These are phyloP conservation scores for Elaeis guineensis DNA, from an alignment of 176 grass and related monocot genomes.

Conservation along the genomic window DNA sequence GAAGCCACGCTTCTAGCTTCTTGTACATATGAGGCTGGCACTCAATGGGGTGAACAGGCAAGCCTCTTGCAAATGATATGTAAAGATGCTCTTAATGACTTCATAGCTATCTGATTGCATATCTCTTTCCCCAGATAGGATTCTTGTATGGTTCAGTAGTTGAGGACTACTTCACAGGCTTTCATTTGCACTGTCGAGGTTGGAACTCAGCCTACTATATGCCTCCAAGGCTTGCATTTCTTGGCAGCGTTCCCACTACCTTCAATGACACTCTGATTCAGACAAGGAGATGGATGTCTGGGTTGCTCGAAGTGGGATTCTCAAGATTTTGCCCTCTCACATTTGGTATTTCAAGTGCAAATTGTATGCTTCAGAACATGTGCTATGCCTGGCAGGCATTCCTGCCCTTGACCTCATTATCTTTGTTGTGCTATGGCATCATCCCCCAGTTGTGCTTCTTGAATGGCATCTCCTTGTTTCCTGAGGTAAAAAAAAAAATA, in stretches of 20 bases:
- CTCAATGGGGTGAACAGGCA: constrained; percentile 40
- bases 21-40: constrained; percentile 36
- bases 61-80: neutral
- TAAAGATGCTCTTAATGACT: no score
- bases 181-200: constrained; percentile 40
- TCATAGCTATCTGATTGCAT: no score
- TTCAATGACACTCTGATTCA: constrained; percentile 55
- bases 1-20: constrained; percentile 11
- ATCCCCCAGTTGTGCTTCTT: constrained; percentile 44
- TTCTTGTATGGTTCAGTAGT: constrained; percentile 54
- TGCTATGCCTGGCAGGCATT: constrained; percentile 33
- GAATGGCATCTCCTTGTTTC: constrained; percentile 27
- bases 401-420: constrained; percentile 21
- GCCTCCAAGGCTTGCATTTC: constrained; percentile 36
- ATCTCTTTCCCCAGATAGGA: constrained; percentile 21
- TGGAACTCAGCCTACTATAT: constrained; percentile 59
- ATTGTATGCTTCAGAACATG: constrained; percentile 37
- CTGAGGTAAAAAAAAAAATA: constrained; percentile 9
- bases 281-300: constrained; percentile 51
- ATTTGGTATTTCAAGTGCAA: constrained; percentile 12
- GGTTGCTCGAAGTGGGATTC: constrained; percentile 41
- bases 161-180: constrained; percentile 72
- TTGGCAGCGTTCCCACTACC: constrained; percentile 43
- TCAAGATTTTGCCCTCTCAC: constrained; percentile 39
- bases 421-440: constrained; percentile 41